Evolutionary conservation across 176 grass and related monocot species (phyloP).

Genomic region (Musa schizocarpa): DNA sequence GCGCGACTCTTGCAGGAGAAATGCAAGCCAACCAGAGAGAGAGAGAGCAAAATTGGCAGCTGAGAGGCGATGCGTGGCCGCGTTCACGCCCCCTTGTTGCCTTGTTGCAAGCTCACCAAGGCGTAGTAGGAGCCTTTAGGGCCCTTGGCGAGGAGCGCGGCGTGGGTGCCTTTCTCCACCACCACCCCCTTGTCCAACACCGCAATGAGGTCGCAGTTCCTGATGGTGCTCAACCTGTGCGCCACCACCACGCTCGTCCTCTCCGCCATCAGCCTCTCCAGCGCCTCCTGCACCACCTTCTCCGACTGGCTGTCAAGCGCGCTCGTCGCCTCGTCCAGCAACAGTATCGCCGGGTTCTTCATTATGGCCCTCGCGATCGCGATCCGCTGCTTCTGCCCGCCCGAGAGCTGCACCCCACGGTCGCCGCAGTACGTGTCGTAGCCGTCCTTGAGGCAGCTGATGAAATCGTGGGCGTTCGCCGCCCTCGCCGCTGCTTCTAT

Average conservation of each 20-base stretch:
- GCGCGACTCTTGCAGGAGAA: no score
- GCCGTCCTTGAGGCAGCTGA: conserved; percentile 89
- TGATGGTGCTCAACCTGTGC: conserved; percentile 80
- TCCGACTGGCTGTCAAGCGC: conserved; percentile 90
- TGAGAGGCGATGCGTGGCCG: no score
- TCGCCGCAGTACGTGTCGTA: conserved; percentile 90
- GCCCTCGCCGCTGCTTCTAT: conserved; percentile 68
- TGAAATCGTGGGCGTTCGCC: conserved; percentile 83
- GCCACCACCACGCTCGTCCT: conserved; percentile 86
- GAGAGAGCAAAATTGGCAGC: not conserved
- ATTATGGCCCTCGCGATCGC: conserved; percentile 89
- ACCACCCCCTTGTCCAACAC: conserved; percentile 69
- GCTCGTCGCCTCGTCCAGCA: conserved; percentile 90
- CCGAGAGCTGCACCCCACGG: conserved; percentile 75
- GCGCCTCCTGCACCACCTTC: conserved; percentile 76
- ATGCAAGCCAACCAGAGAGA: no score
- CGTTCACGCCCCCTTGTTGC: conserved; percentile 21
- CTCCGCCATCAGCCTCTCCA: conserved; percentile 78
- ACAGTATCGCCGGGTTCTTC: conserved; percentile 70
- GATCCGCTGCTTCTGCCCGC: conserved; percentile 90
- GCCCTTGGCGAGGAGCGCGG: conserved; percentile 82
- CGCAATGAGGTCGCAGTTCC: conserved; percentile 69
- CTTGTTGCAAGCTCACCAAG: conserved; percentile 70
- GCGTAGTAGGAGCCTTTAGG: conserved; percentile 56
- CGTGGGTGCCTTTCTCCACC: conserved; percentile 87